Evolutionary conservation across 2,329 filamentous ascomycete species (phyloP).

Genomic region (Pochonia chlamydosporia): DNA sequence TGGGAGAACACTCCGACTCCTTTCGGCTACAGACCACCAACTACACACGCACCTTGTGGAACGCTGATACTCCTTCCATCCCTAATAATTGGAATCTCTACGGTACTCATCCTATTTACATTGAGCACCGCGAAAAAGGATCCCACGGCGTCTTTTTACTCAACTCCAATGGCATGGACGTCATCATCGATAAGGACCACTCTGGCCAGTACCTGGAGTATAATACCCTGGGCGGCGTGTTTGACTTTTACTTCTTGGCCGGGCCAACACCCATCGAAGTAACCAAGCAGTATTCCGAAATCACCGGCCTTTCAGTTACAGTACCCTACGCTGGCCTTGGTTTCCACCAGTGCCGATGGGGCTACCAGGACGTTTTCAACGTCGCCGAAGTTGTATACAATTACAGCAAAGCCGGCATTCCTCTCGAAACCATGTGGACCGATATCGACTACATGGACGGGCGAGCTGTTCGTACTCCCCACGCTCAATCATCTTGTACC

Average conservation of each 20-base stretch:
- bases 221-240: slow-evolving; percentile 68
- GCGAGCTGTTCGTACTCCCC: slow-evolving; percentile 13
- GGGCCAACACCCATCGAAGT: slow-evolving; percentile 54
- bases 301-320: slow-evolving; percentile 53
- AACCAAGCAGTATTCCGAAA: slow-evolving; percentile 51
- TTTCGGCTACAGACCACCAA: slow-evolving; percentile 59
- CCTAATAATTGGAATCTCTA: slow-evolving; percentile 63
- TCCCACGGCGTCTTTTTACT: slow-evolving; percentile 63
- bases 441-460: slow-evolving; percentile 33
- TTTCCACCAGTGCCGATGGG: slow-evolving; percentile 57
- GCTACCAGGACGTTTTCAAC: slow-evolving; percentile 57
- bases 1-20: slow-evolving; percentile 68
- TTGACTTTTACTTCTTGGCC: slow-evolving; percentile 65
- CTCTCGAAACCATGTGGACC: slow-evolving; percentile 51
- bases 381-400: slow-evolving; percentile 64
- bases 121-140: slow-evolving; percentile 57
- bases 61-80: slow-evolving; percentile 57
- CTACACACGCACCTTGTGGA: slow-evolving; percentile 66
- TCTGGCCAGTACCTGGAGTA: slow-evolving; percentile 65
- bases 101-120: slow-evolving; percentile 69
- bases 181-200: slow-evolving; percentile 62
- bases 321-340: slow-evolving; percentile 61
- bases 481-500: background rate
- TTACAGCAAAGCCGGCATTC: slow-evolving; percentile 59
- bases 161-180: slow-evolving; percentile 72